phyloP scores from a whole-genome alignment of 495 filamentous ascomycete species.

The Penicillium dipodomyicola region DNA sequence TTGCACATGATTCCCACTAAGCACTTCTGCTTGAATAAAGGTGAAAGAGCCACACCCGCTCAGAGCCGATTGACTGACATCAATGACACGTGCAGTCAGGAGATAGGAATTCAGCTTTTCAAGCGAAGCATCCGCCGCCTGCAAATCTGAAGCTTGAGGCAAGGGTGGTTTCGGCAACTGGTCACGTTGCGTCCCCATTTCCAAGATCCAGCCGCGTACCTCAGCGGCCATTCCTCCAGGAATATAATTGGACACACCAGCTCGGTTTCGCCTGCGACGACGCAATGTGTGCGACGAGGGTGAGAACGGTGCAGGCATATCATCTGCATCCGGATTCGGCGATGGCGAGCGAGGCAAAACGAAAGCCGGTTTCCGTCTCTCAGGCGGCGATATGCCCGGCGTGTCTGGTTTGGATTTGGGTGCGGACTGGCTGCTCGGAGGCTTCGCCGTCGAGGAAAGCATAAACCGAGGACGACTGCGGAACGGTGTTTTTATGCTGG shows the following conservation, averaged over 20 bases:
- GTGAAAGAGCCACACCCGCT: slow-evolving; percentile 33
- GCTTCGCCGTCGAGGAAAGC: slow-evolving; percentile 24
- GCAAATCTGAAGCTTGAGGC: neutral
- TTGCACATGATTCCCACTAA: neutral
- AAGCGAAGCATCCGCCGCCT: neutral
- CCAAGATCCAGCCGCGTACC: slow-evolving; percentile 45
- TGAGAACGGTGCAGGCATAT: slow-evolving; percentile 42
- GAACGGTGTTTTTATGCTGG: slow-evolving; percentile 24
- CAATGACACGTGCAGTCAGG: slow-evolving; percentile 20
- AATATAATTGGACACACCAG: slow-evolving; percentile 25
- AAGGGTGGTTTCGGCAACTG: slow-evolving; percentile 8
- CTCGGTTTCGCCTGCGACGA: slow-evolving; percentile 32
- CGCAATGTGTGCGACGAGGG: slow-evolving; percentile 37
- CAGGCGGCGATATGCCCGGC: slow-evolving; percentile 17
- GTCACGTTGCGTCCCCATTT: slow-evolving; percentile 39
- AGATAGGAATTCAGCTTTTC: slow-evolving; percentile 22
- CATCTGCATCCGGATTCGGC: slow-evolving; percentile 23
- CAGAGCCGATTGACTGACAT: slow-evolving; percentile 21
- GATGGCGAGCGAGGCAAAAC: slow-evolving; percentile 43
- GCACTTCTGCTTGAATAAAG: slow-evolving; percentile 27
- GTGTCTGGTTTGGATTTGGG: slow-evolving; percentile 14
- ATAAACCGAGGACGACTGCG: slow-evolving; percentile 32
- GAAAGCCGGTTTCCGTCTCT: slow-evolving; percentile 37
- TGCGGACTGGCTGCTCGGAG: slow-evolving; percentile 21
- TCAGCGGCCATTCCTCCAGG: slow-evolving; percentile 46